Base-by-base conservation (phyloP, 78 protist genomes). In the Dictyostelium intermedium region DNA sequence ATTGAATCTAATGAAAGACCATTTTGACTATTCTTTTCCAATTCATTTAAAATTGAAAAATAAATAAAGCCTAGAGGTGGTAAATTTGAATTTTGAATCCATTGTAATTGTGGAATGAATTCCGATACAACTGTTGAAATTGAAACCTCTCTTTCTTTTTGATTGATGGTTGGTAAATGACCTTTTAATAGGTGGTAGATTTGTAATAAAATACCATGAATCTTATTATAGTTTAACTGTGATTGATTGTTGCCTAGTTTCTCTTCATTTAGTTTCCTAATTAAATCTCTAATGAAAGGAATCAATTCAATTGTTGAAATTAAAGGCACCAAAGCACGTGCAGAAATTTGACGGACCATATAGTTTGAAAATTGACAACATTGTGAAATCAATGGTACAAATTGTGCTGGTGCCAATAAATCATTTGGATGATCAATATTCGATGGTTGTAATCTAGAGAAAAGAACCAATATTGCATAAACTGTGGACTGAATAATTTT, bases 341-440 rank as follows among this genome's bases (percentile, higher is more conserved):
- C 96, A 3, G 92, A 47, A 53, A 92, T 92, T 72, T 92, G 91
- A 61, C 96, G 83, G 7, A 92, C 96, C 96, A 92, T 92, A 45
- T 84, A 92, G 34, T 83, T 82, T 11, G 96, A 86, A 69, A 92
- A 86, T 53, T 78, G n/a, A 30, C 93, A 92, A 84, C 96, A 92
- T 77, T 86, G 78, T 30, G 91, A 69, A 70, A 92, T 92, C 66
- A 66, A 81, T 18, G 82, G 92, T 39, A 92, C 80, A 45, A 92
- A 92, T 4, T 37, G 85, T 16, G 77, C 43, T 13, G 96, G 93
- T n/a, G 93, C 77, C 4, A 92, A 70, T 13, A 91, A 70, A 60
- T 92, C 96, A 45, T 83, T 85, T 66, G 96, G 96, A 63, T 84
- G 72, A 16, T 76, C 72, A 35, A 86, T 80, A 78, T 78, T 81